Percentiles rank a stretch among this genome's conserved stretches.
Evolutionary conservation across 805 yeast genomes (phyloP).

Genomic region (Candida khao-thaluensis): DNA sequence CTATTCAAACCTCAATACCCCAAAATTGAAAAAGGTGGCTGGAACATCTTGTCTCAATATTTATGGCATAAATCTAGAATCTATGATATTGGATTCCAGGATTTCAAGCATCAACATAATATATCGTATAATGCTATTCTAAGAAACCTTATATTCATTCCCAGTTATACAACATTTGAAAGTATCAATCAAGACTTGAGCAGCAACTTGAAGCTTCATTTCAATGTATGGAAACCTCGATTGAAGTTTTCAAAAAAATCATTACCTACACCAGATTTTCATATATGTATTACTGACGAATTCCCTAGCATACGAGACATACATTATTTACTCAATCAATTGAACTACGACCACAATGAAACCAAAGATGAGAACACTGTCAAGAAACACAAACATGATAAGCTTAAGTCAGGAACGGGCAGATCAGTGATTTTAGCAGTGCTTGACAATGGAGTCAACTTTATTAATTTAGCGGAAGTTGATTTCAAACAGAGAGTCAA

Average conservation of each 20-base stretch:
- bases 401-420: conserved; percentile 52
- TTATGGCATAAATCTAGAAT: background rate
- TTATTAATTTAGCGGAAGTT: conserved; percentile 51
- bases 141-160: conserved; percentile 7
- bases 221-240: conserved; percentile 82
- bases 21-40: background rate
- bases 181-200: conserved; percentile 12
- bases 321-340: conserved; percentile 24
- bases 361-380: conserved; percentile 12
- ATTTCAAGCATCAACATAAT: conserved; percentile 16
- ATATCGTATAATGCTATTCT: conserved; percentile 22
- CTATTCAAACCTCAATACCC: conserved; percentile 1
- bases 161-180: conserved; percentile 9
- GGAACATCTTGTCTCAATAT: background rate
- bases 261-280: conserved; percentile 77
- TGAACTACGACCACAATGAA: conserved; percentile 10
- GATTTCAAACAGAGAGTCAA: conserved; percentile 40
- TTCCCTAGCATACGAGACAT: conserved; percentile 51
- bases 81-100: conserved; percentile 4
- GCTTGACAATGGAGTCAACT: conserved; percentile 75
- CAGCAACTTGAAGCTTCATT: conserved; percentile 39
- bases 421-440: conserved; percentile 61
- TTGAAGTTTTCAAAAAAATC: conserved; percentile 64
- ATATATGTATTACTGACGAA: conserved; percentile 52
- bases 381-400: conserved; percentile 32